Evolutionary conservation across 1,139 yeast genomes (phyloP).

Genomic region (Yamadazyma siamensis): DNA sequence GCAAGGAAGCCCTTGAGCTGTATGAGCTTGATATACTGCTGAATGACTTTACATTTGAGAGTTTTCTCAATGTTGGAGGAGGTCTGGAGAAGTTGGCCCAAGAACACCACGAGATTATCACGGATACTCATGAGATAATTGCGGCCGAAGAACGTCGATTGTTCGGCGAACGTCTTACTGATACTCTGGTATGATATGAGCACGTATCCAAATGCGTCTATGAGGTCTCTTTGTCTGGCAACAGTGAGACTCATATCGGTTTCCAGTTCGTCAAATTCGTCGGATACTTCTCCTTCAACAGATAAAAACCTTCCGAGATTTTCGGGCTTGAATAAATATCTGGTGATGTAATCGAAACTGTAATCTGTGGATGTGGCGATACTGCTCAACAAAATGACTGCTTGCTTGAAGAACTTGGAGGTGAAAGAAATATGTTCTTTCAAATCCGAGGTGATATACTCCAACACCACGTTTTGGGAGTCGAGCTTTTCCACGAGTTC

Average conservation of each 20-base stretch:
- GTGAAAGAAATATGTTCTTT: constrained; percentile 49
- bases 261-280: constrained; percentile 15
- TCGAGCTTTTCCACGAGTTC: constrained; percentile 35
- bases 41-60: constrained; percentile 62
- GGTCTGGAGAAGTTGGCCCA: constrained; percentile 65
- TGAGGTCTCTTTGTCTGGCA: constrained; percentile 56
- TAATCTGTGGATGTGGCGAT: constrained; percentile 38
- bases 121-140: constrained; percentile 35
- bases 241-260: constrained; percentile 39
- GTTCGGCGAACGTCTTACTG: constrained; percentile 21
- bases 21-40: constrained; percentile 57
- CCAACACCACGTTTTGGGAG: constrained; percentile 22
- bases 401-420: constrained; percentile 56
- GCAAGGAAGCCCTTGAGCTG: constrained; percentile 45
- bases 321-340: constrained; percentile 27
- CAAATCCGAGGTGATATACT: constrained; percentile 53
- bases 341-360: constrained; percentile 47
- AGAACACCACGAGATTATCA: constrained; percentile 62
- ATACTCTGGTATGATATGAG: constrained; percentile 27
- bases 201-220: constrained; percentile 59
- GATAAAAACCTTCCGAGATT: constrained; percentile 39
- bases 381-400: constrained; percentile 56
- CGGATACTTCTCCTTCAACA: constrained; percentile 7
- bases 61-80: constrained; percentile 66
- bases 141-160: constrained; percentile 19